These are phyloP conservation scores for Mycena sp. DNA, from an alignment of 1,284 basidiomycete species.

Conservation along the genomic window DNA sequence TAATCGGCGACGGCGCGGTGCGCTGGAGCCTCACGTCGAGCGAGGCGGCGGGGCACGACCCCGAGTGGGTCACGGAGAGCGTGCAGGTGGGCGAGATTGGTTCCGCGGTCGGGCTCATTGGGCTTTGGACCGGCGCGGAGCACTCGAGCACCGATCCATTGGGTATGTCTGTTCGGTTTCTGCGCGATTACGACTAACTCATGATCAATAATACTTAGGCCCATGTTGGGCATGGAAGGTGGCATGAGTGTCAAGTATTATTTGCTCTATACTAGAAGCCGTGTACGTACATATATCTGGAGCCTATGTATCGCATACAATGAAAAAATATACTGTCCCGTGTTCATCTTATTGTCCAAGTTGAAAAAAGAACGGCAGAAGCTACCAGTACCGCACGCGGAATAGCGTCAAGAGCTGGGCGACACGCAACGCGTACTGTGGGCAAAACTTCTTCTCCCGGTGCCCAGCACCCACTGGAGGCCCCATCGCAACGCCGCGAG, in stretches of 20 bases:
- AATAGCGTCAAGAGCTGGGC: not conserved
- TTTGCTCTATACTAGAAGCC: too few relatives aligned
- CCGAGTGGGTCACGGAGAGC: slow-evolving; percentile 64
- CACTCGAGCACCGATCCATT: slow-evolving; percentile 60
- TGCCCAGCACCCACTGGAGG: too few relatives aligned
- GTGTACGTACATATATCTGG: not conserved
- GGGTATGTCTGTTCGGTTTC: slow-evolving; percentile 50
- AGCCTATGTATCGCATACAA: not conserved
- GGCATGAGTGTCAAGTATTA: not conserved
- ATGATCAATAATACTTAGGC: slow-evolving; percentile 48
- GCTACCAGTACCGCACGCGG: not conserved
- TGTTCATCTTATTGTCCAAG: too few relatives aligned
- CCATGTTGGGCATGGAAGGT: slow-evolving; percentile 70
- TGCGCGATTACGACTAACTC: too few relatives aligned
- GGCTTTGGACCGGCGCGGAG: slow-evolving; percentile 64
- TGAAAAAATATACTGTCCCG: too few relatives aligned
- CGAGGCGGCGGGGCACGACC: slow-evolving; percentile 32
- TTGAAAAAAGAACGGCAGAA: not conserved
- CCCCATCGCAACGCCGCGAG: too few relatives aligned
- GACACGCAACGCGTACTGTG: not conserved
- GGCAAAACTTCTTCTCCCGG: not conserved
- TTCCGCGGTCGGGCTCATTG: slow-evolving; percentile 58
- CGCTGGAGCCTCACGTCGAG: slow-evolving; percentile 57
- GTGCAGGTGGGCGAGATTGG: slow-evolving; percentile 64
- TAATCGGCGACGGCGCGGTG: slow-evolving; percentile 60